These are phyloP conservation scores for Spathaspora girioi DNA, from an alignment of 805 yeast genomes.

Conservation along the genomic window DNA sequence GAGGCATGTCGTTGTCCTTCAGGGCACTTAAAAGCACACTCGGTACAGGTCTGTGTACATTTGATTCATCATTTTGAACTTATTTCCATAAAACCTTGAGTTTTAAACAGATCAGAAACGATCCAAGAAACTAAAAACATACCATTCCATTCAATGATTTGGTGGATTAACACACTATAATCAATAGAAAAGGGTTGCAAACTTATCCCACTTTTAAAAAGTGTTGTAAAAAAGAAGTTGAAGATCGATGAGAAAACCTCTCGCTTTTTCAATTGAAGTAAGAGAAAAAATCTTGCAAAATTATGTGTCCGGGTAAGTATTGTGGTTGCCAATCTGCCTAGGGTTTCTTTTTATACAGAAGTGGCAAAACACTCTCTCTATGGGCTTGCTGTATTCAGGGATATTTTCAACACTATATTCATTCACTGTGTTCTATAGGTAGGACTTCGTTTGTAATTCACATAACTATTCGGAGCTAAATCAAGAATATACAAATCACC, in stretches of 20 bases:
- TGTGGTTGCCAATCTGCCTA: no score
- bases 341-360: no score
- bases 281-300: no score
- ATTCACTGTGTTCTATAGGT: no score
- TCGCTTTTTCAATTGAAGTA: no score
- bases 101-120: not conserved
- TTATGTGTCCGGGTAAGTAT: no score
- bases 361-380: no score
- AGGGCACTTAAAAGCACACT: constrained; percentile 6
- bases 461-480: not conserved
- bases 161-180: not conserved
- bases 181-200: not conserved
- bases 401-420: no score
- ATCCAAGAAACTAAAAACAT: not conserved
- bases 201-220: not conserved
- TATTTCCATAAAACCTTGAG: no score
- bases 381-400: no score
- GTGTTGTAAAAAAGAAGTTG: not conserved
- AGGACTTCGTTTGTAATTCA: not conserved
- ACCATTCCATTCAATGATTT: not conserved
- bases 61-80: constrained; percentile 11
- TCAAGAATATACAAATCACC: not conserved
- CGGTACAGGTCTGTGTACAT: constrained; percentile 17
- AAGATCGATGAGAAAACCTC: not conserved
- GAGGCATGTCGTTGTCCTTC: constrained; percentile 16